A percentile compares a stretch with the other conserved stretches of the same genome.
Conservation (phyloP, 768 basidiomycete species). For the Pleurotus tuoliensis region DNA sequence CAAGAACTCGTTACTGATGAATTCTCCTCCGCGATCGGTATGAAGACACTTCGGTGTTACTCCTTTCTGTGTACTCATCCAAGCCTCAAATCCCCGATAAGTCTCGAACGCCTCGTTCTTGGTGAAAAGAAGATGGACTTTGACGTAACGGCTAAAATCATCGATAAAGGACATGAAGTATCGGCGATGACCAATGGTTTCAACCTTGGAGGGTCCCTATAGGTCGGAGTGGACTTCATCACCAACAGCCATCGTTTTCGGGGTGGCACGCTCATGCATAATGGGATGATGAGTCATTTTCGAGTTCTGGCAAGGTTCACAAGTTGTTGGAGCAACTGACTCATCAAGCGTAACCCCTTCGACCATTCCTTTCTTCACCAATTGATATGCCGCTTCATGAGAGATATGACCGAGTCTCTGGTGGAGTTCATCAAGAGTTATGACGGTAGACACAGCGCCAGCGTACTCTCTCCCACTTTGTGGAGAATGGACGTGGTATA, state of each 20-base stretch:
- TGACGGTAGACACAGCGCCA: constrained; percentile 9
- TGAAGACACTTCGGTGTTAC: constrained; percentile 16
- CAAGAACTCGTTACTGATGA: constrained; percentile 22
- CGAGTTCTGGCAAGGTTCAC: constrained; percentile 26
- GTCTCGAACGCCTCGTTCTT: constrained; percentile 19
- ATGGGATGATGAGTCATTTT: constrained; percentile 21
- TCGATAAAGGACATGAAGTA: constrained; percentile 29
- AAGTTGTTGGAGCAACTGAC: constrained; percentile 11
- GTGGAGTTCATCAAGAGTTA: constrained; percentile 22
- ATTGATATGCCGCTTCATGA: constrained; percentile 13
- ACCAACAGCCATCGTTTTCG: constrained; percentile 1
- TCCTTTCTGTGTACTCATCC: constrained; percentile 21
- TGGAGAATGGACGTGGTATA: constrained; percentile 16
- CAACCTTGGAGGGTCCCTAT: constrained; percentile 28
- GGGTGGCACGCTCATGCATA: constrained; percentile 7
- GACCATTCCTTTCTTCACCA: constrained; percentile 19
- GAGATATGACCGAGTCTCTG: constrained; percentile 22
- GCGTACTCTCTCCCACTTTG: constrained; percentile 7
- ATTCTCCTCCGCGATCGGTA: constrained; percentile 33
- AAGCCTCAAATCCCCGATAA: constrained; percentile 22
- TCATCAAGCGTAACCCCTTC: constrained; percentile 19
- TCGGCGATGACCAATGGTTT: constrained; percentile 10
- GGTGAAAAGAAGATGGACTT: constrained; percentile 13
- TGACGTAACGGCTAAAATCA: constrained; percentile 16
- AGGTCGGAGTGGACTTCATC: constrained; percentile 27